Conservation (phyloP, 1,284 basidiomycete genomes). For the Pascua sp. region DNA sequence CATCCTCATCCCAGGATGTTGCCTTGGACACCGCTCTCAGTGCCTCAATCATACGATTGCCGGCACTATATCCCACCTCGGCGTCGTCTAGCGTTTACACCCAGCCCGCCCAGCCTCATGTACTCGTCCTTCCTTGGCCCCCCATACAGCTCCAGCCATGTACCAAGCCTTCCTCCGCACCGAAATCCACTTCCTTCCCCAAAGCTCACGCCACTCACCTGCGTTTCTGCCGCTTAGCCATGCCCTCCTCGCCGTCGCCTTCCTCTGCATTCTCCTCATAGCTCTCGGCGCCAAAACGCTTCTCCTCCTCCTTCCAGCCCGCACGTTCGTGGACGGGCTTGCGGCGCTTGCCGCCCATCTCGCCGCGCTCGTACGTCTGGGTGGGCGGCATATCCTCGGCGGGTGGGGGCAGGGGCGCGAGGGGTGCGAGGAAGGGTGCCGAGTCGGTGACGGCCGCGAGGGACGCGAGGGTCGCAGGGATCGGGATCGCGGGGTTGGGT, state of each 20-base stretch:
- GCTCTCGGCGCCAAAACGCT: background rate
- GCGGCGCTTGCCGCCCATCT: slow-evolving; percentile 47
- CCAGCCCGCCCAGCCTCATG: no score
- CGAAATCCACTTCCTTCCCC: no score
- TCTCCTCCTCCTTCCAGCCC: slow-evolving; percentile 39
- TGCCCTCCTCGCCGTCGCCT: background rate
- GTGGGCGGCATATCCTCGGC: slow-evolving; percentile 7
- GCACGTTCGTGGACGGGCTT: slow-evolving; percentile 41
- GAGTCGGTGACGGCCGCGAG: slow-evolving; percentile 10
- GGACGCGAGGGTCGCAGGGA: slow-evolving; percentile 19
- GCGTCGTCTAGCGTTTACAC: no score
- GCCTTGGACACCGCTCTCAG: no score
- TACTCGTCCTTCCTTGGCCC: no score
- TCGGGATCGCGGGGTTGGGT: slow-evolving; percentile 15
- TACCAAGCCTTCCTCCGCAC: no score
- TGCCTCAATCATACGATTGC: no score
- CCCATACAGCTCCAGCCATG: no score
- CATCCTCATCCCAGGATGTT: no score
- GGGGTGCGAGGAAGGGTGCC: slow-evolving; percentile 6
- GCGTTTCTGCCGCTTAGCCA: background rate
- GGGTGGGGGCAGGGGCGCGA: slow-evolving; percentile 2
- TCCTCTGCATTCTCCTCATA: background rate
- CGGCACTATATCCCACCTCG: no score
- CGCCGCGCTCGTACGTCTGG: slow-evolving; percentile 24
- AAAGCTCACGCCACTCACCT: background rate